Evolutionary conservation across 2,329 filamentous ascomycete species (phyloP), one percentile per base, ranked within the genome.

Genomic region (Graphiopsis chlorocephala): DNA sequence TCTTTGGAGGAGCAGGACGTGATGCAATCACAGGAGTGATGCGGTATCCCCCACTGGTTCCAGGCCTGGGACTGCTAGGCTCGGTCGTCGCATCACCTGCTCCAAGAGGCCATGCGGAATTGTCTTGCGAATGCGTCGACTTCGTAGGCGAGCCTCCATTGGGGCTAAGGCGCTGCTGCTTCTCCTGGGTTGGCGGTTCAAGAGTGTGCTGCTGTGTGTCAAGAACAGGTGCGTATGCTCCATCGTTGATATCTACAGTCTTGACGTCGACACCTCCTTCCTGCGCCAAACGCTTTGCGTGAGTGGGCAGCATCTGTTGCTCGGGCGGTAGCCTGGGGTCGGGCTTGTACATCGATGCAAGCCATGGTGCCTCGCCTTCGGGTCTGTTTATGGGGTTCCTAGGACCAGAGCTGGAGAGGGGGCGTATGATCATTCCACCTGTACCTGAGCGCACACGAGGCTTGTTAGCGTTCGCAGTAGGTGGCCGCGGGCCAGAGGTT

Each of bases 311-410:
- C 61, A 99, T 88, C 75, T 99, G 95, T 77, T 99, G 91, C 67
- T 99, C 95, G 0, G 93, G 95, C 6, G 95, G 95, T 35, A 99
- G 82, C 66, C 93, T 89, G 31, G 95, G 95, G 75, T 99, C 95
- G 0, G 95, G 95, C 74, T 96, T 96, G 78, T 97, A 99, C 78
- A 96, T 92, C 25, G 90, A 91, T 53, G 95, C 86, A 78, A 98
- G 86, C 95, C 95, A 99, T 60, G 95, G 95, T 11, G 95, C 93
- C 62, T 98, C 94, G 23, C 95, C 95, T 81, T 98, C 95, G 0
- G 93, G 93, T 74, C 89, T 91, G 14, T 68, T 63, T 70, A 84
- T 91, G 88, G 66, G 87, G 81, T 79, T 92, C 86, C 77, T 83
- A 75, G 72, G 83, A 10, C 68, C 69, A 28, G 68, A 68, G 55